Evolutionary conservation across 192 early-diverging fungal species (phyloP).

Genomic region (Neocallimastix lanati): DNA sequence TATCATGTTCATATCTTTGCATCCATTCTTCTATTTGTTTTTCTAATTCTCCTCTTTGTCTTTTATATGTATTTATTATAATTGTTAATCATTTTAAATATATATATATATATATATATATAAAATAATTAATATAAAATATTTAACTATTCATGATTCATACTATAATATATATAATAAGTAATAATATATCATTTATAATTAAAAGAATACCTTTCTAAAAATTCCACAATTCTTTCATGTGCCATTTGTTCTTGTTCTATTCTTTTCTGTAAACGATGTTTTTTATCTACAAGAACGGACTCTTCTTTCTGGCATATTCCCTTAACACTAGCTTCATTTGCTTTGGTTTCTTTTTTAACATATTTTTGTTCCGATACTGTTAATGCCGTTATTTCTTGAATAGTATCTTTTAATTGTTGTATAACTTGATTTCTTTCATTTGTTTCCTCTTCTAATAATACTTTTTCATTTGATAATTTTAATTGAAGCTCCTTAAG

Average conservation of each 20-base stretch:
- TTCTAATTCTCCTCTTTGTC: conserved; percentile 25
- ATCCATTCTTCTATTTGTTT: conserved; percentile 41
- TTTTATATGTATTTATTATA: neutral
- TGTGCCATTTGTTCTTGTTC: conserved; percentile 27
- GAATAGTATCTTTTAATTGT: conserved; percentile 45
- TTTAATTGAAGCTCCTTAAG: conserved; percentile 29
- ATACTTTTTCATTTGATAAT: conserved; percentile 22
- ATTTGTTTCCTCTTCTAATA: conserved; percentile 30
- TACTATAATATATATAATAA: neutral
- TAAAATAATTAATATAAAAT: neutral
- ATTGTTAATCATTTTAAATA: neutral
- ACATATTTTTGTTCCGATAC: conserved; percentile 40
- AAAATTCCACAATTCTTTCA: conserved; percentile 29
- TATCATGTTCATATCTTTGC: conserved; percentile 41
- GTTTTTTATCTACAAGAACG: conserved; percentile 12
- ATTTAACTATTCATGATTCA: too few species aligned
- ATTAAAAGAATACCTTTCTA: conserved; percentile 10
- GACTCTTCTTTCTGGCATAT: conserved; percentile 18
- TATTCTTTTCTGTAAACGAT: conserved; percentile 11
- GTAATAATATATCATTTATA: too few species aligned
- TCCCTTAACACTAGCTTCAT: conserved; percentile 26
- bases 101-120: too few species aligned
- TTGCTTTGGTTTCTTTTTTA: conserved; percentile 45
- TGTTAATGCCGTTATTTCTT: conserved; percentile 40
- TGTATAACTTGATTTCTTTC: conserved; percentile 41